A percentile compares a stretch with the other conserved stretches of the same genome.
These are phyloP conservation scores for Eragrostis tef DNA, from an alignment of 202 grass and related monocot genomes.

Conservation along the genomic window DNA sequence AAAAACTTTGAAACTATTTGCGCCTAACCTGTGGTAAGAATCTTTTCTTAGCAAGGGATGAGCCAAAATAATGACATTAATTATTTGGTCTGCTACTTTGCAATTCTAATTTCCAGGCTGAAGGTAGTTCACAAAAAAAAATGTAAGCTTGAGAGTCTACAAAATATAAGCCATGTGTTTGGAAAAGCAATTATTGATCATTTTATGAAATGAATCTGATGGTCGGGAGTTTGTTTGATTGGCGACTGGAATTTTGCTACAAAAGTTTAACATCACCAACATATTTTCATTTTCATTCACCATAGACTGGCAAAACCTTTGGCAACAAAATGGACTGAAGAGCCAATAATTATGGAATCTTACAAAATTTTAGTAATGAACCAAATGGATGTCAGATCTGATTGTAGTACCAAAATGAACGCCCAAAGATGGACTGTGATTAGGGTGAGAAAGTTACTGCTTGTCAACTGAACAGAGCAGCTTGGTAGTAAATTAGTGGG, in stretches of 20 bases:
- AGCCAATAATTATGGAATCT: background rate
- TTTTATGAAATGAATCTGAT: background rate
- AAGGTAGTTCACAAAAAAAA: conserved; percentile 7
- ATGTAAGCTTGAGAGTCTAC: background rate
- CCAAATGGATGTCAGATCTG: too few species aligned
- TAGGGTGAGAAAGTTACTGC: background rate
- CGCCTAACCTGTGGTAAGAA: background rate
- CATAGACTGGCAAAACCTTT: too few species aligned
- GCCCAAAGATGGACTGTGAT: background rate
- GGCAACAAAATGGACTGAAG: too few species aligned
- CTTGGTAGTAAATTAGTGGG: background rate
- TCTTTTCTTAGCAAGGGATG: background rate
- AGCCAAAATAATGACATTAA: background rate
- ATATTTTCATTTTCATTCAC: too few species aligned
- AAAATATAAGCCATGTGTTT: background rate
- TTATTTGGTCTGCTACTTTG: conserved; percentile 13
- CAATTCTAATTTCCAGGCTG: background rate
- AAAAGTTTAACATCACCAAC: too few species aligned
- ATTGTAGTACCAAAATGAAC: background rate
- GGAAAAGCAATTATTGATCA: background rate
- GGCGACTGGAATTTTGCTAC: too few species aligned
- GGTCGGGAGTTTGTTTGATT: background rate
- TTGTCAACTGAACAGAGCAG: background rate
- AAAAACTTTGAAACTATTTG: background rate
- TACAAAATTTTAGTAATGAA: too few species aligned